Evolutionary conservation across 805 yeast species (phyloP).

Genomic region (Clavispora asparagi): DNA sequence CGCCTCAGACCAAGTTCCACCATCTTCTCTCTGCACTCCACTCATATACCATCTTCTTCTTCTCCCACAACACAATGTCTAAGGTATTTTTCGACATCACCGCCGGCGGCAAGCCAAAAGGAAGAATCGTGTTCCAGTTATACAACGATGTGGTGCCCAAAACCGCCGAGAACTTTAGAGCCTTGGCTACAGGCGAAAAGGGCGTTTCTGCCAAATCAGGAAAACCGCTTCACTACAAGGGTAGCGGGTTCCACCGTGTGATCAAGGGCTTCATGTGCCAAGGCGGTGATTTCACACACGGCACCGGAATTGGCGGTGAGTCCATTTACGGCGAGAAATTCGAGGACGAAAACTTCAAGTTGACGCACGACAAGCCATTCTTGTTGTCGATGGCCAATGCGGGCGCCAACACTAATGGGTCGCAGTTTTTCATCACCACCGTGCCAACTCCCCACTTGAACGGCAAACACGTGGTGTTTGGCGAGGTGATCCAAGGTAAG

Average conservation of each 20-base stretch:
- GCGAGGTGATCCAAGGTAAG: conserved; percentile 78
- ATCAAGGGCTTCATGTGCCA: conserved; percentile 88
- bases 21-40: conserved; percentile 1
- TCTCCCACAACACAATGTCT: conserved; percentile 2
- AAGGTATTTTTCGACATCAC: conserved; percentile 77
- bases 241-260: conserved; percentile 89
- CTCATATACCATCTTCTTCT: neutral
- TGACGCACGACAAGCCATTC: conserved; percentile 78
- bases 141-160: conserved; percentile 73
- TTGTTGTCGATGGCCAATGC: conserved; percentile 96
- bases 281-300: conserved; percentile 76
- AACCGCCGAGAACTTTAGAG: conserved; percentile 86
- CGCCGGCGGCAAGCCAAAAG: conserved; percentile 62
- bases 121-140: conserved; percentile 76
- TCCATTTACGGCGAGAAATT: conserved; percentile 77
- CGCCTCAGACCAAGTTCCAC: neutral
- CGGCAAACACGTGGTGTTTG: conserved; percentile 94
- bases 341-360: conserved; percentile 83
- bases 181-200: conserved; percentile 84
- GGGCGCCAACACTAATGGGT: conserved; percentile 97
- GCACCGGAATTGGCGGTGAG: conserved; percentile 92
- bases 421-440: conserved; percentile 95
- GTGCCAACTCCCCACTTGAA: conserved; percentile 85
- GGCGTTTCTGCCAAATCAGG: conserved; percentile 55
- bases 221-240: conserved; percentile 67